These are phyloP conservation scores for Kregervanrija delftensis DNA, from an alignment of 805 yeast genomes.

Conservation along the genomic window DNA sequence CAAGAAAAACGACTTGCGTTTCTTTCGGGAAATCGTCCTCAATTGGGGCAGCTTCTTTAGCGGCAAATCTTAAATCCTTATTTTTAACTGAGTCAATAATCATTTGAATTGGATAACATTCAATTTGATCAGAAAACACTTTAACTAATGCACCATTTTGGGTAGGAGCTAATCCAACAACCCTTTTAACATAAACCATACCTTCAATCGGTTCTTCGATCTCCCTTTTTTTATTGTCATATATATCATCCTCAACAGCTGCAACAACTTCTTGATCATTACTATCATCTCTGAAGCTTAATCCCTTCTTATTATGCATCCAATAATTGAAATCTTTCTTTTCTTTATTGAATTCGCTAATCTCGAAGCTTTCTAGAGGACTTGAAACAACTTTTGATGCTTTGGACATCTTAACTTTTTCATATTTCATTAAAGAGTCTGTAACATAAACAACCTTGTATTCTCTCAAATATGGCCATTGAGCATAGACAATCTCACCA, in stretches of 20 bases:
- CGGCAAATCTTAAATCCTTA: conserved; percentile 66
- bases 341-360: conserved; percentile 37
- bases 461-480: conserved; percentile 90
- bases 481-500: conserved; percentile 59
- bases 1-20: conserved; percentile 69
- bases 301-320: conserved; percentile 52
- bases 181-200: conserved; percentile 63
- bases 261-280: conserved; percentile 7
- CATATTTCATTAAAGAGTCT: conserved; percentile 48
- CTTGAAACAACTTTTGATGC: conserved; percentile 26
- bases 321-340: conserved; percentile 32
- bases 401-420: conserved; percentile 27
- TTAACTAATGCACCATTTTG: conserved; percentile 72
- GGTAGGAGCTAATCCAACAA: conserved; percentile 70
- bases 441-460: conserved; percentile 59
- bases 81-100: conserved; percentile 69
- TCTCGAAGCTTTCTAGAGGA: conserved; percentile 41
- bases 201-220: conserved; percentile 35
- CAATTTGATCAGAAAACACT: conserved; percentile 49
- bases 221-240: background rate
- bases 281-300: conserved; percentile 14
- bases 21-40: conserved; percentile 76
- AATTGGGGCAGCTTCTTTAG: conserved; percentile 69
- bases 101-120: conserved; percentile 68
- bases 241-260: conserved; percentile 3